Evolutionary conservation across 805 yeast genomes (phyloP).

Genomic region (Candida stauntonica): DNA sequence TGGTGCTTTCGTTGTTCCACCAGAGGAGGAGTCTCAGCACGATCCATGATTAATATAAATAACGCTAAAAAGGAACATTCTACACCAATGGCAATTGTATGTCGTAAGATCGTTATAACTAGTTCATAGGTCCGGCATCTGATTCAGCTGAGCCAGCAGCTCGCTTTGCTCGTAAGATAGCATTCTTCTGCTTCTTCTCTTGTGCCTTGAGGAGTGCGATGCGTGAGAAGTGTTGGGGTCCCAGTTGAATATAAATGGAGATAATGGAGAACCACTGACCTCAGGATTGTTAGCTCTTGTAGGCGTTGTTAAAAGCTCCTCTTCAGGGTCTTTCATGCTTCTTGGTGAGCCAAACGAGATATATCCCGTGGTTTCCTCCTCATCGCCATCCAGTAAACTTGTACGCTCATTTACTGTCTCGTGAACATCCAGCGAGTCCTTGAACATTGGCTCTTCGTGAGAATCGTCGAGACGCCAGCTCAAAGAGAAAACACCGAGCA

Average conservation of each 20-base stretch:
- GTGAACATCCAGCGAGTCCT: slow-evolving; percentile 10
- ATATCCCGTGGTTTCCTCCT: slow-evolving; percentile 25
- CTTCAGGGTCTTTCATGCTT: slow-evolving; percentile 1
- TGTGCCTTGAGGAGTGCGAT: slow-evolving; percentile 7
- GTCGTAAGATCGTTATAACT: no score
- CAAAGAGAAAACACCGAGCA: slow-evolving; percentile 60
- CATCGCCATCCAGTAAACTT: slow-evolving; percentile 18
- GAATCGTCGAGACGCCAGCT: slow-evolving; percentile 46
- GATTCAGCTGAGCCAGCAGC: slow-evolving; percentile 42
- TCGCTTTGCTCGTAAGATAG: slow-evolving; percentile 52
- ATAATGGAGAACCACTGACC: slow-evolving; percentile 4
- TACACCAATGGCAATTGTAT: no score
- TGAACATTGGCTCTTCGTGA: slow-evolving; percentile 28
- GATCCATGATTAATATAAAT: slow-evolving; percentile 1
- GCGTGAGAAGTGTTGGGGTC: slow-evolving; percentile 2
- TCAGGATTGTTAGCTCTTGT: not conserved
- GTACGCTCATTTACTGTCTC: slow-evolving; percentile 15
- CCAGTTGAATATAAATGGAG: not conserved
- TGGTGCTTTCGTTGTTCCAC: slow-evolving; percentile 76
- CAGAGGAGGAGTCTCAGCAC: slow-evolving; percentile 43
- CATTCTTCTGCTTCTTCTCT: slow-evolving; percentile 29
- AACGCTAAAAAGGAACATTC: no score
- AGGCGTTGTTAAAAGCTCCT: slow-evolving; percentile 1
- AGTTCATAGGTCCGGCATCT: no score
- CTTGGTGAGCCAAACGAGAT: slow-evolving; percentile 39